phyloP scores from a whole-genome alignment of 108 stramenopile species.

The Nitzschia sp. region DNA sequence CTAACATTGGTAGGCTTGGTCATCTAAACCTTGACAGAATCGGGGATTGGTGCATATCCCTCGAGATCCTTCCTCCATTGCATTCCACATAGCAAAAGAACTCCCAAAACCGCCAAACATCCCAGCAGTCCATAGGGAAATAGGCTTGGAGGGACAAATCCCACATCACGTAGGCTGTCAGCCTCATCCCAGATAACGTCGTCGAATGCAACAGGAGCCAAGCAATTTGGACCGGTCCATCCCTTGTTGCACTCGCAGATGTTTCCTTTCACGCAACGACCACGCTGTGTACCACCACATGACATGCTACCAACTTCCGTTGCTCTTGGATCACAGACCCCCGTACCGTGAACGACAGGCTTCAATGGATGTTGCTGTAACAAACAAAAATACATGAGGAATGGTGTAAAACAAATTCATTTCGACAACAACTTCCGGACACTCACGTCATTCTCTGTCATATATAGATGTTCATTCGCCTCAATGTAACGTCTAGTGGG shows the following conservation, averaged over 20 bases:
- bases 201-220: slow-evolving; percentile 58
- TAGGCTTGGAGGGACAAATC: slow-evolving; percentile 51
- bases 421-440: neutral
- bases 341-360: slow-evolving; percentile 66
- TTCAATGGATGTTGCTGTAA: slow-evolving; percentile 63
- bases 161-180: slow-evolving; percentile 70
- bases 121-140: slow-evolving; percentile 29
- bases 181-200: slow-evolving; percentile 72
- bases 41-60: slow-evolving; percentile 58
- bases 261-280: slow-evolving; percentile 53
- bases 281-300: slow-evolving; percentile 71
- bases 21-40: slow-evolving; percentile 8
- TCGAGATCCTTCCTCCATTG: slow-evolving; percentile 42
- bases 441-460: slow-evolving; percentile 50
- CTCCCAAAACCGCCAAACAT: slow-evolving; percentile 20
- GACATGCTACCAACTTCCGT: slow-evolving; percentile 20
- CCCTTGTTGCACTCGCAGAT: slow-evolving; percentile 66
- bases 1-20: no score
- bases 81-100: slow-evolving; percentile 25
- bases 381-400: no score
- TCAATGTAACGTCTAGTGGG: slow-evolving; percentile 90
- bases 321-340: slow-evolving; percentile 50
- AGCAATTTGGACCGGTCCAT: slow-evolving; percentile 88
- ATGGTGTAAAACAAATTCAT: neutral
- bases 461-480: slow-evolving; percentile 83